phyloP scores from a whole-genome alignment of 2,329 filamentous ascomycete genomes.

The Arachnopeziza araneosa region DNA sequence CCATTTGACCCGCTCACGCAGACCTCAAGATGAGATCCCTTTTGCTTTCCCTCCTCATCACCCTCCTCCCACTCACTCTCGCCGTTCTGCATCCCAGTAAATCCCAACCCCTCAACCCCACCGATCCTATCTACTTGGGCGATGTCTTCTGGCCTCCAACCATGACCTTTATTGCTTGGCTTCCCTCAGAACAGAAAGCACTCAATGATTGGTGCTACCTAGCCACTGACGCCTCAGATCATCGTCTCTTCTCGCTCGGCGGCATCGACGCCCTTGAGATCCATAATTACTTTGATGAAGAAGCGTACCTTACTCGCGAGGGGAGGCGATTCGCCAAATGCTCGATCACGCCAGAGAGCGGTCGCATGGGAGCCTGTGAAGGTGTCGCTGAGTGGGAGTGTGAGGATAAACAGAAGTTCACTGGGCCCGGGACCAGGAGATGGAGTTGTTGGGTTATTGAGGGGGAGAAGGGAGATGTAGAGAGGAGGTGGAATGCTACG shows the following conservation, averaged over 20 bases:
- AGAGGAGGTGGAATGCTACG: too few relatives aligned
- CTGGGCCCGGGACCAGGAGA: slow-evolving; percentile 19
- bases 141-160: slow-evolving; percentile 26
- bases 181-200: slow-evolving; percentile 13
- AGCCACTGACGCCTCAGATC: slow-evolving; percentile 14
- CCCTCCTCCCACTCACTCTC: background rate
- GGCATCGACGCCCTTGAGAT: slow-evolving; percentile 18
- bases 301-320: slow-evolving; percentile 20
- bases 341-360: slow-evolving; percentile 22
- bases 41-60: background rate
- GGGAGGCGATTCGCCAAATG: slow-evolving; percentile 23
- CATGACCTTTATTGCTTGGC: slow-evolving; percentile 27
- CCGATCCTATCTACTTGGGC: slow-evolving; percentile 26
- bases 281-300: slow-evolving; percentile 19
- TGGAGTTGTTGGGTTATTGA: slow-evolving; percentile 22
- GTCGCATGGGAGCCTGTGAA: slow-evolving; percentile 20
- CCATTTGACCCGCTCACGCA: background rate
- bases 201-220: slow-evolving; percentile 21
- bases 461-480: background rate
- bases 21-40: background rate
- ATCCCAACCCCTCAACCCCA: slow-evolving; percentile 7
- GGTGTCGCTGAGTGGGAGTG: slow-evolving; percentile 14
- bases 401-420: slow-evolving; percentile 15
- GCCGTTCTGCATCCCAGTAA: background rate
- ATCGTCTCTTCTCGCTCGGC: slow-evolving; percentile 18